Percentiles rank a stretch among this genome's conserved stretches.
Conservation (phyloP, 1,284 basidiomycete genomes). For the Fomitopsis betulina region DNA sequence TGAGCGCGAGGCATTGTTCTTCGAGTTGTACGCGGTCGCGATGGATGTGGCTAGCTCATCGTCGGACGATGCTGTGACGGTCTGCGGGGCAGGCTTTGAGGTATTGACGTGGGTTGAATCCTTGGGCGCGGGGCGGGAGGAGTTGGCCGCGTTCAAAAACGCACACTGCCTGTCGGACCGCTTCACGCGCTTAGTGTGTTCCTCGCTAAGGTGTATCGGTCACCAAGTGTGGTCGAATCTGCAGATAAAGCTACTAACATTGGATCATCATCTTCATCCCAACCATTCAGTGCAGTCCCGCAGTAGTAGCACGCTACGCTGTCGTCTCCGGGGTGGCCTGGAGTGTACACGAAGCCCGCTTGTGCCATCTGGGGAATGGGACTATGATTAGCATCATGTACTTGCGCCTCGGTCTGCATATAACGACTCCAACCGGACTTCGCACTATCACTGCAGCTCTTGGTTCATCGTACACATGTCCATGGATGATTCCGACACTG, state of each 20-base stretch:
- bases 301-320: conserved; percentile 79
- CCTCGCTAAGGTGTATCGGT: conserved; percentile 39
- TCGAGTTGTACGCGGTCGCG: conserved; percentile 6
- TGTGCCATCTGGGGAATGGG: conserved; percentile 60
- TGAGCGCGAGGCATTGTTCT: background rate
- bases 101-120: conserved; percentile 14
- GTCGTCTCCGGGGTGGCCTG: conserved; percentile 61
- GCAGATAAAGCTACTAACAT: conserved; percentile 41
- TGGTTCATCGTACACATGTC: background rate
- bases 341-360: conserved; percentile 78
- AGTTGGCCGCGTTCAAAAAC: conserved; percentile 38
- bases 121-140: conserved; percentile 15
- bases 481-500: no score
- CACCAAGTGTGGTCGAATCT: no score
- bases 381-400: background rate
- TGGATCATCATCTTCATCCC: conserved; percentile 80
- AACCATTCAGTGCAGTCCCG: conserved; percentile 66
- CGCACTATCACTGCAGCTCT: no score
- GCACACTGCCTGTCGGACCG: conserved; percentile 44
- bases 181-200: conserved; percentile 56
- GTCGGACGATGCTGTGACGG: conserved; percentile 13
- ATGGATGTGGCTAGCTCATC: conserved; percentile 17
- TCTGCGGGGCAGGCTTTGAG: conserved; percentile 13
- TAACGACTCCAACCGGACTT: background rate
- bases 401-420: conserved; percentile 2